These are phyloP conservation scores for Coccomyxa sp. DNA, from an alignment of 139 green algal genomes.

Conservation along the genomic window DNA sequence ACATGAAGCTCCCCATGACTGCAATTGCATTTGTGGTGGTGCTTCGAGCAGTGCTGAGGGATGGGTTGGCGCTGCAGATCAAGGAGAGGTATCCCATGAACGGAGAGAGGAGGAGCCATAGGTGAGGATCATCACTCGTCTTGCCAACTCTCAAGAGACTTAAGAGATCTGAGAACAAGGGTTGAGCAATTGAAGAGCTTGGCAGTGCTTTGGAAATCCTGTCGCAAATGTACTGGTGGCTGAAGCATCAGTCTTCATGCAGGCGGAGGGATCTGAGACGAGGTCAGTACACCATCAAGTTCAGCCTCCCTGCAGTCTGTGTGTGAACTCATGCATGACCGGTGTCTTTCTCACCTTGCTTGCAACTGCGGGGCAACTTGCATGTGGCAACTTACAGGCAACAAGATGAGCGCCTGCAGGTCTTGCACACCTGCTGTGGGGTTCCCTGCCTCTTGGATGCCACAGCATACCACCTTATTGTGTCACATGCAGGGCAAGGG, in stretches of 20 bases:
- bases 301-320: no score
- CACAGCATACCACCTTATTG: background rate
- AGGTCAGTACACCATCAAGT: background rate
- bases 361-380: background rate
- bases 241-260: background rate
- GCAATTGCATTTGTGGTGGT: background rate
- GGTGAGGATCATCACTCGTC: background rate
- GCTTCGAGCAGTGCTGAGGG: background rate
- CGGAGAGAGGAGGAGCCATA: background rate
- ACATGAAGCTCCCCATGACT: background rate
- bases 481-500: background rate
- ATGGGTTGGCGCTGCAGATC: background rate
- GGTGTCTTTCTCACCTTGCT: background rate
- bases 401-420: background rate
- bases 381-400: background rate
- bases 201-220: background rate
- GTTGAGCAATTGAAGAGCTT: no score
- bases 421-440: background rate
- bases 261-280: background rate
- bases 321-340: no score
- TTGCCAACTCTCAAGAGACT: background rate
- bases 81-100: constrained; percentile 3
- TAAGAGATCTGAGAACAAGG: background rate
- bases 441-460: background rate
- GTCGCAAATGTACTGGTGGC: background rate